Conservation (phyloP, 805 yeast genomes). For the Starmerella sirachaensis region DNA sequence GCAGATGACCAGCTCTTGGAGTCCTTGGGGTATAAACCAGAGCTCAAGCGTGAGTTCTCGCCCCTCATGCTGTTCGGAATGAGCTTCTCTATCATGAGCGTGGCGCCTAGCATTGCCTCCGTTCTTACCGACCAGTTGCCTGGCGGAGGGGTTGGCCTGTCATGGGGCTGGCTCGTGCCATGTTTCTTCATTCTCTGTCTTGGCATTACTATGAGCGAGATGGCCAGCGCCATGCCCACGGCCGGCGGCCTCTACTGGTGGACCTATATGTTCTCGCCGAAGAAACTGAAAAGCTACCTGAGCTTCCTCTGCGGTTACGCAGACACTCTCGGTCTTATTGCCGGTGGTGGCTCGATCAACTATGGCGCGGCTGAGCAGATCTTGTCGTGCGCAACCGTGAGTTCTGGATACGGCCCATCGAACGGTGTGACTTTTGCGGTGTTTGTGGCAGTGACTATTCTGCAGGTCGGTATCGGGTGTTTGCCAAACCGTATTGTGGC, state of each 20-base stretch:
- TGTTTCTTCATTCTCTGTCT: constrained; percentile 43
- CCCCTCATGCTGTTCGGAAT: constrained; percentile 57
- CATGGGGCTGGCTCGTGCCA: constrained; percentile 66
- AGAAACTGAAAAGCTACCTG: constrained; percentile 36
- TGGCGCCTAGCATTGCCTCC: constrained; percentile 47
- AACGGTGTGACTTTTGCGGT: constrained; percentile 49
- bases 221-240: constrained; percentile 61
- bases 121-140: constrained; percentile 40
- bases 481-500: constrained; percentile 47
- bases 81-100: constrained; percentile 62
- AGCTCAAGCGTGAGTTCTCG: constrained; percentile 47
- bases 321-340: constrained; percentile 53
- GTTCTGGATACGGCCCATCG: constrained; percentile 42
- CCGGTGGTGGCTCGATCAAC: constrained; percentile 55
- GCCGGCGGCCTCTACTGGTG: constrained; percentile 65
- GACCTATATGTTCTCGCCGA: constrained; percentile 55
- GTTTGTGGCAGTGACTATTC: constrained; percentile 46
- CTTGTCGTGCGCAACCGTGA: constrained; percentile 28
- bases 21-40: constrained; percentile 61
- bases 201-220: constrained; percentile 52
- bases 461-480: constrained; percentile 44
- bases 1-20: constrained; percentile 27
- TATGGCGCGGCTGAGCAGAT: constrained; percentile 60
- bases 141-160: constrained; percentile 52
- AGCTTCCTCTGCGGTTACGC: constrained; percentile 56